Percentiles rank a stretch among this genome's conserved stretches.
Conservation (phyloP, 1,284 basidiomycete species). For the Neolentinus lepideus region DNA sequence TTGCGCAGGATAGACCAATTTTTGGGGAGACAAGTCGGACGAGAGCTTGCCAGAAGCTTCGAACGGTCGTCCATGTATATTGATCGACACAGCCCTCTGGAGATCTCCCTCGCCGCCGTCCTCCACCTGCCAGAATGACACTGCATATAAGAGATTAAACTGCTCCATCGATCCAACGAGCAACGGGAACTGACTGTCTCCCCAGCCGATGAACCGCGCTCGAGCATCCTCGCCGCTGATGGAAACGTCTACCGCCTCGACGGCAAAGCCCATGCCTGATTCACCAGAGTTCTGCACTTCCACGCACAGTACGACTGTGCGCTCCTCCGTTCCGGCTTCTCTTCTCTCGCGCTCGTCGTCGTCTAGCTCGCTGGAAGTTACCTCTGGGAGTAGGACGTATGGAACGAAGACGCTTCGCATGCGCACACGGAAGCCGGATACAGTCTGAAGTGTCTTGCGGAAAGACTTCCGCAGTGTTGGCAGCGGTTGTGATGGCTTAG, state of each 20-base stretch:
- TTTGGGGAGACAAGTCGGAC: background rate
- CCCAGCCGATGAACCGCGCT: constrained; percentile 66
- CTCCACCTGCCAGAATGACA: constrained; percentile 62
- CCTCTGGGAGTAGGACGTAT: constrained; percentile 52
- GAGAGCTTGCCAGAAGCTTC: constrained; percentile 7
- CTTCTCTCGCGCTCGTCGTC: constrained; percentile 43
- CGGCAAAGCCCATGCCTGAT: constrained; percentile 56
- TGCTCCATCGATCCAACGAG: constrained; percentile 64
- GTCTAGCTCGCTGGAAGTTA: constrained; percentile 25
- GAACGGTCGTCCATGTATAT: constrained; percentile 67
- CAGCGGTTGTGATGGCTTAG: constrained; percentile 15
- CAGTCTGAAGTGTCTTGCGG: constrained; percentile 69
- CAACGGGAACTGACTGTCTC: constrained; percentile 60
- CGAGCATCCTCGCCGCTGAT: constrained; percentile 73
- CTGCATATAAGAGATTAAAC: constrained; percentile 82
- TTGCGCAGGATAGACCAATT: constrained; percentile 51
- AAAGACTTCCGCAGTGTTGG: constrained; percentile 74
- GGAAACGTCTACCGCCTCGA: constrained; percentile 65
- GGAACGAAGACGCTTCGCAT: constrained; percentile 88
- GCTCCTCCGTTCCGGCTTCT: constrained; percentile 71
- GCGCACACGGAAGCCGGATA: constrained; percentile 77
- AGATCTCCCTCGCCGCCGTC: constrained; percentile 51
- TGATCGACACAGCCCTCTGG: constrained; percentile 72
- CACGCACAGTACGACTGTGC: constrained; percentile 79
- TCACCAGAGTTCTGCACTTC: constrained; percentile 76